Base-by-base conservation (phyloP, 2,329 filamentous ascomycete genomes). In the Sclerotinia glacialis region DNA sequence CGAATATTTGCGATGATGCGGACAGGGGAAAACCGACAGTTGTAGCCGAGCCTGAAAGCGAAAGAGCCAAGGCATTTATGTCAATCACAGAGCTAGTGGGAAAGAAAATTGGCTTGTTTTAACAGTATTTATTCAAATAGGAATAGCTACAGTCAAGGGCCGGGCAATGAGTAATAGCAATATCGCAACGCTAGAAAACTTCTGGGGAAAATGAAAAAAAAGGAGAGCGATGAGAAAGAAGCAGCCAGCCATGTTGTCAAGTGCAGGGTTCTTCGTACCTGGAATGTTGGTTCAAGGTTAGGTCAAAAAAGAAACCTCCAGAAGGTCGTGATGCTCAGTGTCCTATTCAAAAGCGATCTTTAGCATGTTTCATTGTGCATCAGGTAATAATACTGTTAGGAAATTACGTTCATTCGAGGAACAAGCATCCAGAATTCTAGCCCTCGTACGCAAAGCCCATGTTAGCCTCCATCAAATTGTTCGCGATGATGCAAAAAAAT, bases 11-110 rank as follows among this genome's bases (percentile, higher is more conserved):
- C 67, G 89, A 92, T 66, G 92, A 97, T 78, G 92, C 91, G 1
- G 92, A 97, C 77, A 82, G 85, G 26, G 95, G 95, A 0, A 92
- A 90, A 77, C 95, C 95, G 5, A 97, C 93, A 0, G 91, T 98
- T 0, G 92, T 97, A 2, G 86, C 92, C 1, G 92, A 96, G 77
- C 92, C 94, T 9, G 83, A 87, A 1, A 93, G 92, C 72, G 83
- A 85, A 42, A 86, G 91, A 71, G 89, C 91, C 0, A 79, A 82
- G 64, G 86, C 88, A 0, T 99, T 97, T 76, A 78, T 89, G 67
- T 80, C 82, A 23, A 88, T 97, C 75, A 91, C 91, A 1, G 80
- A 83, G 65, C 77, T 79, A 34, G 79, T 89, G 40, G 74, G 73
- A 53, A 60, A 60, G 34, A 72, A 71, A 44, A 65, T 76, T 60